Conservation (phyloP, 768 basidiomycete genomes). For the Nidularia pulvinata region DNA sequence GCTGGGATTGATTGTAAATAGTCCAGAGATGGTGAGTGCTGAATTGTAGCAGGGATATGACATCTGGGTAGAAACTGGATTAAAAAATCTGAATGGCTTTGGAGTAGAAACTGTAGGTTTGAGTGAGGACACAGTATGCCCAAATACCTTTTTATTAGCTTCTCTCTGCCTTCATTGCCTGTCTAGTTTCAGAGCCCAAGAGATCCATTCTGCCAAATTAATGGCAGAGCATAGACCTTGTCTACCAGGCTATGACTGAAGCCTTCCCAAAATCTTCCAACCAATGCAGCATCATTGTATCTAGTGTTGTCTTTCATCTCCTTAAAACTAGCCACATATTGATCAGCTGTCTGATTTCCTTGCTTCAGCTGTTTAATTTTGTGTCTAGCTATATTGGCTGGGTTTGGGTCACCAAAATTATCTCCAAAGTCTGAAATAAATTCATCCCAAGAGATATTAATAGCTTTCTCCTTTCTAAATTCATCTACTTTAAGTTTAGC, state of each 20-base stretch:
- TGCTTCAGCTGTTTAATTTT: background rate
- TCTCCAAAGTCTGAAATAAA: background rate
- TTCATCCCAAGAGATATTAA: background rate
- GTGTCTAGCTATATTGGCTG: background rate
- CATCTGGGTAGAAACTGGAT: background rate
- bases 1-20: no score
- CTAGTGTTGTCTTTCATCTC: background rate
- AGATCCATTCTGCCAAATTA: background rate
- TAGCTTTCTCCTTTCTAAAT: background rate
- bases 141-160: background rate
- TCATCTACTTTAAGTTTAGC: background rate
- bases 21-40: no score
- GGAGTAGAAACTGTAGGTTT: background rate
- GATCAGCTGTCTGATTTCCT: background rate
- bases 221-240: background rate
- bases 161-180: background rate
- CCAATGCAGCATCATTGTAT: background rate
- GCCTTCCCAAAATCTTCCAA: background rate
- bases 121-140: background rate
- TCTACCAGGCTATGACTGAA: background rate
- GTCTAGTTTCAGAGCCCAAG: background rate
- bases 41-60: no score
- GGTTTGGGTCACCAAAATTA: background rate
- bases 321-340: background rate
- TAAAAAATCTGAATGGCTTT: background rate